Conservation (phyloP, 1,284 basidiomycete genomes). For the Boletus semigastroideus region DNA sequence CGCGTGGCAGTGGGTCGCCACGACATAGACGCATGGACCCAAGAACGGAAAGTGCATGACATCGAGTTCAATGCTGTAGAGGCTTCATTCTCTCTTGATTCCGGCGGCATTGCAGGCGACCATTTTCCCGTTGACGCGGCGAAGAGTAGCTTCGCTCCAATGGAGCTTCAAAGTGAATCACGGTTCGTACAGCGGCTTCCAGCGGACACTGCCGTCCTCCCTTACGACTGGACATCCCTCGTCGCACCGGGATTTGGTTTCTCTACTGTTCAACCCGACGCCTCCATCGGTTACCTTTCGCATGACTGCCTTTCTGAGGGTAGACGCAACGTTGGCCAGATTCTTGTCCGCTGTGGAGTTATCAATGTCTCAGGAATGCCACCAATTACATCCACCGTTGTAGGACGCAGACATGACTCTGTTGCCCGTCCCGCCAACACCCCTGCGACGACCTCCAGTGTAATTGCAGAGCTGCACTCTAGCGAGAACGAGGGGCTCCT, state of each 20-base stretch:
- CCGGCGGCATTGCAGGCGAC: conserved; percentile 5
- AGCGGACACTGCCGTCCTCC: not conserved
- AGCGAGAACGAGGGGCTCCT: conserved; percentile 8
- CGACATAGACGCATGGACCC: conserved; percentile 29
- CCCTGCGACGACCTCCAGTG: not conserved
- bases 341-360: conserved; percentile 26
- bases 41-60: conserved; percentile 11
- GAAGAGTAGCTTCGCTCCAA: conserved; percentile 3
- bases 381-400: not conserved
- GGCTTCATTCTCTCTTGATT: conserved; percentile 11
- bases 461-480: not conserved
- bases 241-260: conserved; percentile 1
- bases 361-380: conserved; percentile 7
- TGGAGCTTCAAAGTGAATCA: conserved; percentile 8
- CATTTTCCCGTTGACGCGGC: not conserved
- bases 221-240: conserved; percentile 3
- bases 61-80: conserved; percentile 9
- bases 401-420: not conserved
- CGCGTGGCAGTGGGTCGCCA: conserved; percentile 29
- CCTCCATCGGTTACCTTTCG: not conserved
- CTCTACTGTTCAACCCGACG: not conserved
- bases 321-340: conserved; percentile 24
- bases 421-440: not conserved
- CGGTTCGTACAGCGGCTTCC: not conserved
- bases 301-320: conserved; percentile 17